Conservation (phyloP, 805 yeast species). For the Saccharomycopsis selenospora region DNA sequence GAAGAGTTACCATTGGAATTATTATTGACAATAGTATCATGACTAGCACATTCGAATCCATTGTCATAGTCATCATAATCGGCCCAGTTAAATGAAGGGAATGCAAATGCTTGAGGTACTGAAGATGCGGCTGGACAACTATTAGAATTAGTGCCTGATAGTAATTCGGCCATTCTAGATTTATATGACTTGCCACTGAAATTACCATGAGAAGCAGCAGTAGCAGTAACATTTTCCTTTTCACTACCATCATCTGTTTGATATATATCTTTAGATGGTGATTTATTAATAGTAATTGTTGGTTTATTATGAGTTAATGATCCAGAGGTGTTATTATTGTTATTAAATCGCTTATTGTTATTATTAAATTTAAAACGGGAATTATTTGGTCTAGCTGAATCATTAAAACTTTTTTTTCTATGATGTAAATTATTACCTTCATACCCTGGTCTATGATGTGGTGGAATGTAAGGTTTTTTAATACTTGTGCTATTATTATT, state of each 20-base stretch:
- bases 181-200: background rate
- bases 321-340: background rate
- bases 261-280: background rate
- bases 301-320: background rate
- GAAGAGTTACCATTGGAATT: too few species aligned
- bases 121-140: too few species aligned
- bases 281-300: background rate
- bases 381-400: background rate
- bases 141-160: too few species aligned
- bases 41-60: constrained; percentile 1
- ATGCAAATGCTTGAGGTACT: constrained; percentile 3
- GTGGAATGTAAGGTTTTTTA: constrained; percentile 14
- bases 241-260: background rate
- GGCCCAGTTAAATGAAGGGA: constrained; percentile 10
- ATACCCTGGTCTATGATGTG: constrained; percentile 21
- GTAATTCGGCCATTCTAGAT: background rate
- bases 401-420: constrained; percentile 3
- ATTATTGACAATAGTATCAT: background rate
- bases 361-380: background rate
- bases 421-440: constrained; percentile 6
- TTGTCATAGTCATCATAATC: constrained; percentile 10
- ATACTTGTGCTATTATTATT: too few species aligned
- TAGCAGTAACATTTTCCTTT: background rate
- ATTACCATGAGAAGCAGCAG: background rate
- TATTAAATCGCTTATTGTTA: background rate